A percentile compares a stretch with the other conserved stretches of the same genome.
Evolutionary conservation across 2,329 filamentous ascomycete genomes (phyloP).

Genomic region (Lasiodiplodia sp.): DNA sequence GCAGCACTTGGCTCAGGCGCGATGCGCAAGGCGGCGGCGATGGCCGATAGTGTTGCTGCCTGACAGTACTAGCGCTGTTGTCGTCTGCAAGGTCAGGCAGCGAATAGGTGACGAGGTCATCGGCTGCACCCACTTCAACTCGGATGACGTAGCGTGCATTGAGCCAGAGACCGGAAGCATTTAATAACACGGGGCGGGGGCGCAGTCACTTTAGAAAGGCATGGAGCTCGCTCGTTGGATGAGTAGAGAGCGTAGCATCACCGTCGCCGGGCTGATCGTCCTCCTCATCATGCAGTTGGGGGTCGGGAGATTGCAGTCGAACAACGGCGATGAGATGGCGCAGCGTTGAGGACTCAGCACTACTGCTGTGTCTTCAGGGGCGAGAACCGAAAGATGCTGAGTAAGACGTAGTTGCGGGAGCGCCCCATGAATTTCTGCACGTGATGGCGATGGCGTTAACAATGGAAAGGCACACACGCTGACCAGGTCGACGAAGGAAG

Average conservation of each 20-base stretch:
- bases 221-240: constrained; percentile 19
- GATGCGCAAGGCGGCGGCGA: constrained; percentile 9
- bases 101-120: neutral
- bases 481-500: neutral
- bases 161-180: constrained; percentile 16
- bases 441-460: constrained; percentile 15
- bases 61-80: neutral
- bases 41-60: constrained; percentile 14
- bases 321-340: constrained; percentile 17
- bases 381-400: constrained; percentile 19
- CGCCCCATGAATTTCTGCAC: constrained; percentile 28
- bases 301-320: neutral
- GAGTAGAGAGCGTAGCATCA: constrained; percentile 1
- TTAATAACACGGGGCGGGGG: constrained; percentile 1
- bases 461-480: neutral
- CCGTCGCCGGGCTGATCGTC: neutral
- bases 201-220: constrained; percentile 19
- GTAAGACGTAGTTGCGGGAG: constrained; percentile 15
- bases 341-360: constrained; percentile 8
- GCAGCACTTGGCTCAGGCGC: constrained; percentile 1
- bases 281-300: neutral
- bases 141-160: constrained; percentile 27
- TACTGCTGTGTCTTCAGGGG: neutral
- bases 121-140: neutral
- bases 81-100: neutral